These are phyloP conservation scores for Syncephalis fuscata DNA, from an alignment of 371 early-diverging fungal genomes.

Conservation along the genomic window DNA sequence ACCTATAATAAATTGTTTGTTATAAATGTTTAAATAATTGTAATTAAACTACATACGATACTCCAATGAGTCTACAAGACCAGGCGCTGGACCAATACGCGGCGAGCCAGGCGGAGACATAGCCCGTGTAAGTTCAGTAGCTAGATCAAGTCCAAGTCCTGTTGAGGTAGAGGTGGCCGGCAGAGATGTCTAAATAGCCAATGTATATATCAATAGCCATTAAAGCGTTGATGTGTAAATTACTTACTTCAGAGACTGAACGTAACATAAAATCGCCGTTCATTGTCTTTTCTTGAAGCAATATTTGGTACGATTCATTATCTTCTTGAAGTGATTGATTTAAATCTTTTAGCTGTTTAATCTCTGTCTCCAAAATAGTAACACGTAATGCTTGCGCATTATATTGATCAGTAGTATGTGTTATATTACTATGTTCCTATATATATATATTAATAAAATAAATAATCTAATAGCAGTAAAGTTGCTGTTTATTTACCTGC, in stretches of 20 bases:
- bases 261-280: conserved; percentile 37
- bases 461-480: no score
- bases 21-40: conserved; percentile 1
- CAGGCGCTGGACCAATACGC: conserved; percentile 7
- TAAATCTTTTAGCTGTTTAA: conserved; percentile 38
- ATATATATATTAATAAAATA: no score
- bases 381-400: conserved; percentile 1
- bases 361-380: conserved; percentile 28
- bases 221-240: no score
- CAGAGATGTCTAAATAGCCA: no score
- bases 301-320: conserved; percentile 66
- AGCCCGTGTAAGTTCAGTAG: conserved; percentile 39
- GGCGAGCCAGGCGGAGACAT: conserved; percentile 1
- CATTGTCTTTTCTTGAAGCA: conserved; percentile 65
- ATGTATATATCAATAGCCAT: no score
- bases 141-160: conserved; percentile 12
- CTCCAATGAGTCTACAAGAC: no score
- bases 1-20: neutral
- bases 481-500: neutral
- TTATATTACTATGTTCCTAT: no score
- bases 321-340: conserved; percentile 64
- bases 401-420: neutral
- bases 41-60: neutral
- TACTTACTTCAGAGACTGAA: conserved; percentile 22
- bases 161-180: no score